Evolutionary conservation across 2,329 filamentous ascomycete genomes (phyloP).

Genomic region (Xylaria digitata): DNA sequence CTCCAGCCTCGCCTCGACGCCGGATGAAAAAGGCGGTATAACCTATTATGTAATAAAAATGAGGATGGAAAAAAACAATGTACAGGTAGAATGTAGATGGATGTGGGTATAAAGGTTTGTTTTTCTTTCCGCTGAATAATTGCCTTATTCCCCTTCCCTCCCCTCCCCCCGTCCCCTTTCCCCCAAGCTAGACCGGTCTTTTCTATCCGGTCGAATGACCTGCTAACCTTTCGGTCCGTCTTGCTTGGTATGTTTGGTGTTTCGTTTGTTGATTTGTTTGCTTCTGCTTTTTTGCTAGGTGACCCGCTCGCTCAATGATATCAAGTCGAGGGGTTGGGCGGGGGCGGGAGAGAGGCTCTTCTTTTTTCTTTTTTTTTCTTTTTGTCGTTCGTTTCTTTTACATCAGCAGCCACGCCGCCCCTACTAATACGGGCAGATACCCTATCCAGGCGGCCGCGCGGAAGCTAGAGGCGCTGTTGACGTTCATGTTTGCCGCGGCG

Average conservation of each 20-base stretch:
- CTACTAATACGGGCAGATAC: conserved; percentile 57
- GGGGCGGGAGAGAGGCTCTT: too few species aligned
- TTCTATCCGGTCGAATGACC: not conserved
- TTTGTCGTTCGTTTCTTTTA: conserved; percentile 42
- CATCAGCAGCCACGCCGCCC: conserved; percentile 55
- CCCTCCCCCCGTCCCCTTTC: not conserved
- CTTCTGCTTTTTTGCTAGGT: too few species aligned
- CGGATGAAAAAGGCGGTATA: not conserved
- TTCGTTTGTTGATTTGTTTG: not conserved
- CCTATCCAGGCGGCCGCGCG: conserved; percentile 50
- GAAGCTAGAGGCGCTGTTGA: conserved; percentile 46
- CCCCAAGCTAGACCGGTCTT: not conserved
- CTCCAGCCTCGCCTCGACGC: conserved; percentile 25
- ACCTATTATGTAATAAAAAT: conserved; percentile 15
- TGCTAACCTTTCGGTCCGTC: not conserved
- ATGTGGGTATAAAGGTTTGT: conserved; percentile 32
- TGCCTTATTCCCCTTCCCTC: not conserved
- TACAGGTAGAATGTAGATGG: conserved; percentile 23
- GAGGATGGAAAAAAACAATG: conserved; percentile 13
- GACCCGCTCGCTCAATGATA: too few species aligned
- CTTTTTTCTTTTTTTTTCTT: not conserved
- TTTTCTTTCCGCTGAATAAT: not conserved
- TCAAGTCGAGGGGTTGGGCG: too few species aligned
- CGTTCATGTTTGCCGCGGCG: conserved; percentile 50
- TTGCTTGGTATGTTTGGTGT: not conserved